These are phyloP conservation scores for Amniculicola lignicola DNA, from an alignment of 495 filamentous ascomycete genomes.

Conservation along the genomic window DNA sequence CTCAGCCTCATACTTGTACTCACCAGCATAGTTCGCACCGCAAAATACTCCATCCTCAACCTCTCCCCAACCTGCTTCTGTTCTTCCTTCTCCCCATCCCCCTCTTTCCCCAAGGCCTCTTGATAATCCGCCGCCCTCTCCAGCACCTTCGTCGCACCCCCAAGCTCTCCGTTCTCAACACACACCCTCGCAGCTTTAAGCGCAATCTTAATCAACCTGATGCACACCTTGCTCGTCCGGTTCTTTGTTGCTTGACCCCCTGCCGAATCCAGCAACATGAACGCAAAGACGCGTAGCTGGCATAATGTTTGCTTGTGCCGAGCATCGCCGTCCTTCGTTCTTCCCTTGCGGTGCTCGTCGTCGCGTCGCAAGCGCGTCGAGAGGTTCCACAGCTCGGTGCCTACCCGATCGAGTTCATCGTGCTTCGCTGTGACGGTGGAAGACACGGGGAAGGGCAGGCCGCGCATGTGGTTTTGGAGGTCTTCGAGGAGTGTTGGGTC, in stretches of 20 bases:
- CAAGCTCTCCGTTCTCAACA: constrained; percentile 55
- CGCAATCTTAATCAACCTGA: constrained; percentile 62
- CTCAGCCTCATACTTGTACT: constrained; percentile 15
- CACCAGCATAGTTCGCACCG: constrained; percentile 66
- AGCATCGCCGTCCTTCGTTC: neutral
- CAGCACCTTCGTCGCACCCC: constrained; percentile 56
- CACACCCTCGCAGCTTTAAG: constrained; percentile 65
- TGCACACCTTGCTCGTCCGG: constrained; percentile 27
- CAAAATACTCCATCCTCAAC: constrained; percentile 64
- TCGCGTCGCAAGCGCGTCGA: constrained; percentile 51
- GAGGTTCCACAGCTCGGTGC: constrained; percentile 65
- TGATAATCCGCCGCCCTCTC: constrained; percentile 64
- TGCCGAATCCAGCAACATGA: constrained; percentile 64
- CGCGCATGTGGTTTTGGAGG: constrained; percentile 28
- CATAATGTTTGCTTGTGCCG: constrained; percentile 21
- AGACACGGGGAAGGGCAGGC: constrained; percentile 27
- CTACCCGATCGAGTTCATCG: constrained; percentile 52
- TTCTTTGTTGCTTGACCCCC: constrained; percentile 25
- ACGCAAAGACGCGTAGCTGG: constrained; percentile 62
- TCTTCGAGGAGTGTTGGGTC: constrained; percentile 28
- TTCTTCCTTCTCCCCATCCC: constrained; percentile 35
- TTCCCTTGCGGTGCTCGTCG: neutral
- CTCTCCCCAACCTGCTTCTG: constrained; percentile 33
- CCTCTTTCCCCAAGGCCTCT: constrained; percentile 49
- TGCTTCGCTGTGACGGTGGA: constrained; percentile 31